Evolutionary conservation across 2,329 filamentous ascomycete species (phyloP), one percentile per base, ranked within the genome.

Genomic region (Xylariaceae sp.): DNA sequence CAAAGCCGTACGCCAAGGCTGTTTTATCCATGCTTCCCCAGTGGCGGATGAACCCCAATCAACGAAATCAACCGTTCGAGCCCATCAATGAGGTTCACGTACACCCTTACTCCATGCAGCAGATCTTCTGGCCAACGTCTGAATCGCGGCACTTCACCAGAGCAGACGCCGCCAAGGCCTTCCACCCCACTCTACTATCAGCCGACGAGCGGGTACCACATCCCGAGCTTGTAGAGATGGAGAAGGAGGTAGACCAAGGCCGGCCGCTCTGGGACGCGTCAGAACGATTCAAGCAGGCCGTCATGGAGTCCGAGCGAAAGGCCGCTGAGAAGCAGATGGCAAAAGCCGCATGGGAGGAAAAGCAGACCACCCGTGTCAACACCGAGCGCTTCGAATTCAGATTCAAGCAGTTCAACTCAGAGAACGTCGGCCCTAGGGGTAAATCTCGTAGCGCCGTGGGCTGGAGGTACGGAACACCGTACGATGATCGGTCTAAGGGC

Each of bases 1-100:
- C 92, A 2, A 80, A 76, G 21, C 87, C 90, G 10, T 97, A 97
- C 71, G 81, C 87, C 20, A 81, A 82, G 52, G 89, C 91, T 9
- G 80, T 97, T 20, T 78, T 91, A 63, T 74, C 77, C 27, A 96
- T 97, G 92, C 77, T 97, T 4, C 92, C 91, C 2, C 81, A 80
- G 49, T 89, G 84, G n/a, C 74, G 75, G 69, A 86, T 67, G 72
- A 80, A 55, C 77, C 78, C 49, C 67, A 77, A 62, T 67, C 79
- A 64, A 74, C 83, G 75, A 72, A 69, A 71, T 4, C 21, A 39
- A 15, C 72, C 76, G 0, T 81, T 84, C 63, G 83, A 88, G 71
- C 76, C 81, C 18, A 82, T 87, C 70, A 87, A 86, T 68, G 84
- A 87, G 68, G 73, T 87, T 16, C 79, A 84, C 62, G 77, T 84